A percentile compares a stretch with the other conserved stretches of the same genome.
Evolutionary conservation across 305 asterid genomes (phyloP).

Genomic region (Fraxinus latifolia): DNA sequence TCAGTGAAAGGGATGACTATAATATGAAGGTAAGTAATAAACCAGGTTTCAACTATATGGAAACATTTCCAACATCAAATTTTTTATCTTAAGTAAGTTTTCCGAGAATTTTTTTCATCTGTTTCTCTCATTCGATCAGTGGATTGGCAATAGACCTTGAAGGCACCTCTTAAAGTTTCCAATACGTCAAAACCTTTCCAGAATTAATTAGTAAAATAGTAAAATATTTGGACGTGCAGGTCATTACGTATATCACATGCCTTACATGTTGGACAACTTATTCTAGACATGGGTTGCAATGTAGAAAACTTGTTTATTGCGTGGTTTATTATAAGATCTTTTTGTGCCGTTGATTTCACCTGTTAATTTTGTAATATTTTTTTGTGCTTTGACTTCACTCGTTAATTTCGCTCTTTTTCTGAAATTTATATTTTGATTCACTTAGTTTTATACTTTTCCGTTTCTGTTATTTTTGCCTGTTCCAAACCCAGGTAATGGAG

Average conservation of each 20-base stretch:
- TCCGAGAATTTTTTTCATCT: neutral
- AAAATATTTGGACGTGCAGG: neutral
- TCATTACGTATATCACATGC: neutral
- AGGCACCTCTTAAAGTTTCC: neutral
- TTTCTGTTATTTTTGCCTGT: neutral
- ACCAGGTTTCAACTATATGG: constrained; percentile 4
- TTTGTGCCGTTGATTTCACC: neutral
- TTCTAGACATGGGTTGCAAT: neutral
- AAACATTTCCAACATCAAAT: neutral
- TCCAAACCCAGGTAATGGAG: neutral
- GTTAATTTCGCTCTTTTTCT: neutral
- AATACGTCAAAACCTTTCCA: neutral
- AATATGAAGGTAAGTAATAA: constrained; percentile 64
- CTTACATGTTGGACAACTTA: neutral
- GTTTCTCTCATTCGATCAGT: neutral
- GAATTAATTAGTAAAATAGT: neutral
- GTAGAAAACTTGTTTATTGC: neutral
- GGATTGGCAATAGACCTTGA: neutral
- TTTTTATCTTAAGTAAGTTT: neutral
- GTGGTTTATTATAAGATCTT: neutral
- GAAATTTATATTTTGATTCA: neutral
- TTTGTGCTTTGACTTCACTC: neutral
- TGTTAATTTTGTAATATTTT: neutral
- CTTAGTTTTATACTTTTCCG: neutral
- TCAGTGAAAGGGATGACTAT: constrained; percentile 92